Evolutionary conservation across 305 asterid genomes (phyloP), one percentile per base, ranked within the genome.

Genomic region (Rubia tinctorum): DNA sequence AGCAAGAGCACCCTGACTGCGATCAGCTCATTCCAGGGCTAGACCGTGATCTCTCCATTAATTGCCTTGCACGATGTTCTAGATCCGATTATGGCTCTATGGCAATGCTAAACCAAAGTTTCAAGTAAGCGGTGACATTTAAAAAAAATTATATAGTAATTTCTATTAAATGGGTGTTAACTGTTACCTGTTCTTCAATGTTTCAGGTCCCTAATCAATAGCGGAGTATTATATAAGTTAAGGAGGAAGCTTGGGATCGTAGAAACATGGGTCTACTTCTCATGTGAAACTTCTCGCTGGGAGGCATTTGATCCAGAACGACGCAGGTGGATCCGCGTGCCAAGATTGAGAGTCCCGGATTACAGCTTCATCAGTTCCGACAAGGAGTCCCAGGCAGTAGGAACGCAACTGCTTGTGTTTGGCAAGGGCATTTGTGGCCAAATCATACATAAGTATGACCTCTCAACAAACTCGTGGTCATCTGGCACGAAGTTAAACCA

Each of bases 231-330:
- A 7, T 91, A 89, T 63, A 83, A 74, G 72, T 25, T 86, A 73
- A 84, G 97, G 83, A 77, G 89, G 75, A 84, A 73, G 72, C 71
- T 78, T 12, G 84, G 85, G 30, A 84, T 90, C 44, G 47, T 80
- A 8, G 97, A 90, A 86, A 93, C 90, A 70, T 91, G 96, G 96
- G 87, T 91, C 66, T 91, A 90, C 73, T 84, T 91, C 63, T 88
- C 91, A 0, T 86, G 96, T 83, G 86, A 83, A 74, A 82, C 85
- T 73, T 85, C 80, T 43, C 88, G 87, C 71, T 87, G 96, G 96
- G 93, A 88, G 71, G 96, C 95, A 59, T 91, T 91, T 69, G 96
- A 91, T 80, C 93, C 96, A 2, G 70, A 20, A 17, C 81, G 73
- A 6, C n/a, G n/a, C 2, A 27, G 1, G 65, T 91, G 95, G 95